phyloP scores from a whole-genome alignment of 805 yeast species.

The Metahyphopichia silvanorum region DNA sequence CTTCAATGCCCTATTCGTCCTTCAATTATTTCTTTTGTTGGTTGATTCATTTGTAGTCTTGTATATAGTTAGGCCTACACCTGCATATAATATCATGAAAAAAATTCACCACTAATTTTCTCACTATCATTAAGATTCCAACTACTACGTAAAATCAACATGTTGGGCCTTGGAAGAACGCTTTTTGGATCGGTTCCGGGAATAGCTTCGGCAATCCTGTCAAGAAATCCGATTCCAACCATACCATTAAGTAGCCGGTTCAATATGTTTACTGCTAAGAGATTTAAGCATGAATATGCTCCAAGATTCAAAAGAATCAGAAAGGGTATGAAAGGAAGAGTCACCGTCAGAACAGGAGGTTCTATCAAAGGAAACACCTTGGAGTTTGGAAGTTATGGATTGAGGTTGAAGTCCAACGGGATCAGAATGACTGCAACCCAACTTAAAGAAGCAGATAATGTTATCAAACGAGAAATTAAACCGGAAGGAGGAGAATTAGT shows the following conservation, averaged over 20 bases:
- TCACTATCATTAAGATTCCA: too few species aligned
- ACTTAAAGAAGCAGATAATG: constrained; percentile 85
- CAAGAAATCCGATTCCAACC: background rate
- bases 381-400: constrained; percentile 79
- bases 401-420: constrained; percentile 88
- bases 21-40: too few species aligned
- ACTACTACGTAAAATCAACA: too few species aligned
- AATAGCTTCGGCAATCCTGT: background rate
- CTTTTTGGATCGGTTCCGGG: constrained; percentile 3
- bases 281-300: constrained; percentile 70
- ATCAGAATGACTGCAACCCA: constrained; percentile 82
- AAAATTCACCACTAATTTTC: too few species aligned
- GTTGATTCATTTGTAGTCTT: too few species aligned
- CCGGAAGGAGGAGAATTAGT: constrained; percentile 71
- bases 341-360: constrained; percentile 92
- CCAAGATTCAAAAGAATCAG: constrained; percentile 66
- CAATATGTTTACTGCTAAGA: constrained; percentile 6
- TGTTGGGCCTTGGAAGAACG: constrained; percentile 6
- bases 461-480: constrained; percentile 79
- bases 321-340: constrained; percentile 92
- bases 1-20: too few species aligned
- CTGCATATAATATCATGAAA: too few species aligned
- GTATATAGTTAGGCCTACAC: too few species aligned
- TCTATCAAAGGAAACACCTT: constrained; percentile 84
- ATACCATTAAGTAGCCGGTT: background rate